These are phyloP conservation scores for Lanzia echinophila DNA, from an alignment of 2,329 filamentous ascomycete genomes.

Conservation along the genomic window DNA sequence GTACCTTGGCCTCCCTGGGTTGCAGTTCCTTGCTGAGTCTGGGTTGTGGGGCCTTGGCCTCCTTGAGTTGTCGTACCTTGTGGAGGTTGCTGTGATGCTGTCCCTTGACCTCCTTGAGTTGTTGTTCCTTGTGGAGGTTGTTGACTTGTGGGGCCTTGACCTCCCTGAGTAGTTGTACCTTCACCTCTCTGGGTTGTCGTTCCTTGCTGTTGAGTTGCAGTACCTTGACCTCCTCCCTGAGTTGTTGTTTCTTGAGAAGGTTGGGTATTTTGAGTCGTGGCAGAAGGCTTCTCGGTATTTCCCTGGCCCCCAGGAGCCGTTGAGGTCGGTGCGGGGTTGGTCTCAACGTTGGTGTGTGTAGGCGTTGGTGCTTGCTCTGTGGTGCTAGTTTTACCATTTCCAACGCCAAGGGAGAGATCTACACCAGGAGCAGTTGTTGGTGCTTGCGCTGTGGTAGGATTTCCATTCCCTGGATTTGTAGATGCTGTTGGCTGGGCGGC, in stretches of 20 bases:
- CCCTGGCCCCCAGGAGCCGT: too few relatives aligned
- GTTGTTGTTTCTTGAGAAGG: not conserved
- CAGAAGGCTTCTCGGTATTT: too few relatives aligned
- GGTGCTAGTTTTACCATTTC: too few relatives aligned
- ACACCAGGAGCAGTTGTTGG: too few relatives aligned
- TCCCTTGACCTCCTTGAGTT: not conserved
- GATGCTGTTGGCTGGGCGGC: too few relatives aligned
- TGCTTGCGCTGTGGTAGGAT: not conserved
- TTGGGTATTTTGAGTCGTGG: not conserved
- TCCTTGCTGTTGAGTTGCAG: not conserved
- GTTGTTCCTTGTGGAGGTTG: not conserved
- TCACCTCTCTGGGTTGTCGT: too few relatives aligned
- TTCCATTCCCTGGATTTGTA: not conserved
- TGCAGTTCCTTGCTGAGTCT: too few relatives aligned
- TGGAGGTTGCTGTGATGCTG: not conserved
- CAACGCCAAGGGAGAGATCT: too few relatives aligned
- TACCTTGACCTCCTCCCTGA: not conserved
- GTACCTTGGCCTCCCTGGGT: not conserved
- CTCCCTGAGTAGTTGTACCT: not conserved
- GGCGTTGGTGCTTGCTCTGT: too few relatives aligned
- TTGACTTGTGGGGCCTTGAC: not conserved
- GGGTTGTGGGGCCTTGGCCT: too few relatives aligned
- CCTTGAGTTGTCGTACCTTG: not conserved
- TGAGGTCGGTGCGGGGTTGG: not conserved
- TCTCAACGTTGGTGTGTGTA: too few relatives aligned